These are phyloP conservation scores for Coleophoma crateriformis DNA, from an alignment of 2,329 filamentous ascomycete species.

Conservation along the genomic window DNA sequence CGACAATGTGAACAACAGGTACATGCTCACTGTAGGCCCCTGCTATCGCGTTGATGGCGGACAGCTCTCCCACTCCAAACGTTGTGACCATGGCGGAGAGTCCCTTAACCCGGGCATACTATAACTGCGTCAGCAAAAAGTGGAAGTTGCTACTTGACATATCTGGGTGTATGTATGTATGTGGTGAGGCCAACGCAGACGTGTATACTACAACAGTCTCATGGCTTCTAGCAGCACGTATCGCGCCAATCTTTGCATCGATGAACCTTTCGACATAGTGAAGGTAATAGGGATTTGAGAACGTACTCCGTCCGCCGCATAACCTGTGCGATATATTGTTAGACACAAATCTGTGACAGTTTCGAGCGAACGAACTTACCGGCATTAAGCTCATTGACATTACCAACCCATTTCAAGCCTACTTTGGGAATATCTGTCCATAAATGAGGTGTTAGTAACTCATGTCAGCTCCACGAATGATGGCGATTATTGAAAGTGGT, in stretches of 20 bases:
- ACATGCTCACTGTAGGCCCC: slow-evolving; percentile 71
- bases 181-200: background rate
- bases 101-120: slow-evolving; percentile 66
- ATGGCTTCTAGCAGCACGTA: too few relatives aligned
- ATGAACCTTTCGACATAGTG: too few relatives aligned
- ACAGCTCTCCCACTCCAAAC: slow-evolving; percentile 71
- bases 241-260: too few relatives aligned
- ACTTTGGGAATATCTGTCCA: slow-evolving; percentile 42
- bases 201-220: too few relatives aligned
- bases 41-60: slow-evolving; percentile 66
- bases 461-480: too few relatives aligned
- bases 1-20: slow-evolving; percentile 62
- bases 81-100: slow-evolving; percentile 68
- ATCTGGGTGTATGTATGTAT: background rate
- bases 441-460: too few relatives aligned
- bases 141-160: too few relatives aligned
- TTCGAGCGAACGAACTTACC: slow-evolving; percentile 36
- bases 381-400: slow-evolving; percentile 69
- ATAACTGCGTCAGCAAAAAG: background rate
- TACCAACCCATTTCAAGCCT: slow-evolving; percentile 60
- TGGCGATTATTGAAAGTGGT: too few relatives aligned
- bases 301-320: slow-evolving; percentile 63
- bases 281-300: background rate
- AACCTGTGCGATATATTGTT: slow-evolving; percentile 39
- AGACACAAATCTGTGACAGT: background rate